Evolutionary conservation across 2,329 filamentous ascomycete species (phyloP).

Genomic region (Aspergillus candidus): DNA sequence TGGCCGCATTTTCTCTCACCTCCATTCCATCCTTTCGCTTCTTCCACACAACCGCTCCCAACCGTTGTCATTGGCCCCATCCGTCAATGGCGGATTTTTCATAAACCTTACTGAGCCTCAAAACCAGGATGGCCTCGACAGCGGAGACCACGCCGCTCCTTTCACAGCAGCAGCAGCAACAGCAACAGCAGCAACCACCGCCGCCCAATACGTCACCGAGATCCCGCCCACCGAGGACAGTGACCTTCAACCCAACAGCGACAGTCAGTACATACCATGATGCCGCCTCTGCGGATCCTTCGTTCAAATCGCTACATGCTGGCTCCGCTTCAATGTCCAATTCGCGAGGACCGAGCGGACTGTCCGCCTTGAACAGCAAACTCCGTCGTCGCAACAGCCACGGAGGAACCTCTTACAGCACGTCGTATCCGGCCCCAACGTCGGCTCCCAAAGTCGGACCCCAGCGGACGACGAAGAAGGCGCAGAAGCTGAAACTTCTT

Average conservation of each 20-base stretch:
- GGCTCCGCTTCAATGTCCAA: slow-evolving; percentile 33
- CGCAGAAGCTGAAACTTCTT: slow-evolving; percentile 94
- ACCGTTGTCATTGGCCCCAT: slow-evolving; percentile 3
- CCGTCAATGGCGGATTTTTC: slow-evolving; percentile 13
- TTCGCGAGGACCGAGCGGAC: slow-evolving; percentile 50
- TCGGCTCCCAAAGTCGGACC: slow-evolving; percentile 72
- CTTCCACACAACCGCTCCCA: slow-evolving; percentile 1
- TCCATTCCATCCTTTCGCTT: slow-evolving; percentile 1
- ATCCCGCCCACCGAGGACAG: slow-evolving; percentile 36
- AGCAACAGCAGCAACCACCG: slow-evolving; percentile 19
- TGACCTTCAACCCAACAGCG: slow-evolving; percentile 45
- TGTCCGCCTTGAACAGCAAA: slow-evolving; percentile 80
- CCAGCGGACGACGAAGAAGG: slow-evolving; percentile 89
- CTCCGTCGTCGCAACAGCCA: slow-evolving; percentile 80
- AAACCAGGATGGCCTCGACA: slow-evolving; percentile 29
- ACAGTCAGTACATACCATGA: slow-evolving; percentile 41
- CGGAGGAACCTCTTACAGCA: slow-evolving; percentile 48
- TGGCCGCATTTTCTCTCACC: slow-evolving; percentile 1
- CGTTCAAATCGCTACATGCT: slow-evolving; percentile 37
- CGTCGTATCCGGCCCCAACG: slow-evolving; percentile 36
- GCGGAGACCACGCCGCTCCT: slow-evolving; percentile 40
- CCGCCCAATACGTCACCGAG: slow-evolving; percentile 35
- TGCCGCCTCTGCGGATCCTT: slow-evolving; percentile 35
- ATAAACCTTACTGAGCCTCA: slow-evolving; percentile 7
- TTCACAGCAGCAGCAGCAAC: slow-evolving; percentile 30